Conservation (phyloP, 1,139 yeast species). For the Blastobotrys apis region DNA sequence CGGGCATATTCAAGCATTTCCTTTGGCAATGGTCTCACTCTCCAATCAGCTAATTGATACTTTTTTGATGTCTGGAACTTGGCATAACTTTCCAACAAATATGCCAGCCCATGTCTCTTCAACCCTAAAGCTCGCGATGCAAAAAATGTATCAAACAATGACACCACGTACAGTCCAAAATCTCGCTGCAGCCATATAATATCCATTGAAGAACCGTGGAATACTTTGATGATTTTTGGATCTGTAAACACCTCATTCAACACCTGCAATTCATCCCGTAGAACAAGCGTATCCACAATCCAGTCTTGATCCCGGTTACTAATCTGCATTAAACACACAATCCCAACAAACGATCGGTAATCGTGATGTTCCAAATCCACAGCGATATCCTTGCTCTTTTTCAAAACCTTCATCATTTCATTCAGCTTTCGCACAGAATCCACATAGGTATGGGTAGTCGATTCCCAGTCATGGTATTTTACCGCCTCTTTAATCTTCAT, state of each 20-base stretch:
- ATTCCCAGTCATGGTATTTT: slow-evolving; percentile 62
- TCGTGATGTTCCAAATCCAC: slow-evolving; percentile 98
- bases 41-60: slow-evolving; percentile 97
- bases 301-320: slow-evolving; percentile 77
- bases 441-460: slow-evolving; percentile 64
- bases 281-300: slow-evolving; percentile 71
- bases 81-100: slow-evolving; percentile 73
- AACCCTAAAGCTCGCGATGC: slow-evolving; percentile 78
- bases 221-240: slow-evolving; percentile 76
- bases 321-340: slow-evolving; percentile 91
- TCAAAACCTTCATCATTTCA: slow-evolving; percentile 53
- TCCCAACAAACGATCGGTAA: slow-evolving; percentile 80
- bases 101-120: slow-evolving; percentile 81
- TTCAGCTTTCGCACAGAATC: slow-evolving; percentile 52
- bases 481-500: slow-evolving; percentile 46
- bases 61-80: slow-evolving; percentile 86
- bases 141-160: slow-evolving; percentile 87
- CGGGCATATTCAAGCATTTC: slow-evolving; percentile 86
- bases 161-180: slow-evolving; percentile 83
- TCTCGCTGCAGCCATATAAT: slow-evolving; percentile 96
- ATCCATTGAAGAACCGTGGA: slow-evolving; percentile 98
- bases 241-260: slow-evolving; percentile 76
- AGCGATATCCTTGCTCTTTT: slow-evolving; percentile 61
- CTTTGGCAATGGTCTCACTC: slow-evolving; percentile 75
- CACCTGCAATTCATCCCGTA: slow-evolving; percentile 64